Evolutionary conservation across 345 rosid species (phyloP).

Genomic region (Eucalyptus pumila): DNA sequence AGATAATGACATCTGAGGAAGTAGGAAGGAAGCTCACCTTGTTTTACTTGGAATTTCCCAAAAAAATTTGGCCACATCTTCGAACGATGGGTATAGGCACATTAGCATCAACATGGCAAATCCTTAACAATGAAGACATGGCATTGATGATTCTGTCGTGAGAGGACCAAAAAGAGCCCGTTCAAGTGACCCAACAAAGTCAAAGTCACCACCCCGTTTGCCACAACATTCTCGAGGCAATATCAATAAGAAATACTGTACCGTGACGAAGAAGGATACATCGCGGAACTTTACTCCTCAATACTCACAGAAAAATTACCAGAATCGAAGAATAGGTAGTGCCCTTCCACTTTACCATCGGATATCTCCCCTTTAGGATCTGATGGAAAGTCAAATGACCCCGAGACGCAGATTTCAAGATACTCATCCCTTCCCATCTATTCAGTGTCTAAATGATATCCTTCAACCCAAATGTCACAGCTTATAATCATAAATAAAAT

Average conservation of each 20-base stretch:
- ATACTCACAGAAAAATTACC: not conserved
- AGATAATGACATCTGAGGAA: not conserved
- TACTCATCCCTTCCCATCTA: not conserved
- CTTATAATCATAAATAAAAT: not conserved
- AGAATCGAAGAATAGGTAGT: not conserved
- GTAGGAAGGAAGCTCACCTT: not conserved
- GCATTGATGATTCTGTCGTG: not conserved
- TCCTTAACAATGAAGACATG: not conserved
- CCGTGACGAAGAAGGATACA: not conserved
- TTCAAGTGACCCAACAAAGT: not conserved
- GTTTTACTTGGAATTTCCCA: not conserved
- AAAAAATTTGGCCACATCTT: not conserved
- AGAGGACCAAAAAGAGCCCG: not conserved
- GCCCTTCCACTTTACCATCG: not conserved
- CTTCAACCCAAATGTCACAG: not conserved
- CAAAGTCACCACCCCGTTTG: not conserved
- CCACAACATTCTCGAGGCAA: not conserved
- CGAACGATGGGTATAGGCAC: not conserved
- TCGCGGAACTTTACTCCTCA: not conserved
- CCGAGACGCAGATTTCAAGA: not conserved
- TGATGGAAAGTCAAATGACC: not conserved
- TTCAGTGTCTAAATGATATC: not conserved
- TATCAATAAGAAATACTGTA: not conserved
- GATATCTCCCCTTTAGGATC: not conserved
- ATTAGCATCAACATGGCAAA: not conserved